These are phyloP conservation scores for Gonapodya sp. DNA, from an alignment of 192 early-diverging fungal species.

Conservation along the genomic window DNA sequence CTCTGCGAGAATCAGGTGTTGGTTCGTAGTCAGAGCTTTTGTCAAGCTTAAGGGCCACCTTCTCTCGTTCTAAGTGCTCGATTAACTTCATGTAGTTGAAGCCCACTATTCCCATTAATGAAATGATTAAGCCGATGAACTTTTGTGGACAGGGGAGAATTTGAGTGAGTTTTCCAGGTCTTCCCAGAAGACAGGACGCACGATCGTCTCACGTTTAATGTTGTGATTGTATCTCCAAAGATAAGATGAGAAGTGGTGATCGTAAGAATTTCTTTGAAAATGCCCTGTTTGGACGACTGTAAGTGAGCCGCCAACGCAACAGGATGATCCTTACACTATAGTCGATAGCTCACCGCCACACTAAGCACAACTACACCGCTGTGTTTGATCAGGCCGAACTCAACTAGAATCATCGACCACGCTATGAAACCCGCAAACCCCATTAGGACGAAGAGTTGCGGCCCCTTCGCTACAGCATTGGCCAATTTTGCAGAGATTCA, in stretches of 20 bases:
- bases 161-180: background rate
- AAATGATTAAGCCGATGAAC: slow-evolving; percentile 62
- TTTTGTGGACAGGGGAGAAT: slow-evolving; percentile 38
- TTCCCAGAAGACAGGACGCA: background rate
- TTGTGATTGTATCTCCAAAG: slow-evolving; percentile 74
- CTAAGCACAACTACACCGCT: background rate
- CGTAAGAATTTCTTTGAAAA: slow-evolving; percentile 78
- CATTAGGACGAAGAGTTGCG: slow-evolving; percentile 28
- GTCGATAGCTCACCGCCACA: too few relatives aligned
- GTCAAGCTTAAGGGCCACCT: background rate
- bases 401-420: slow-evolving; percentile 77
- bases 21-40: background rate
- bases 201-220: background rate
- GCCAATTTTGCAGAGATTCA: background rate
- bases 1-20: background rate
- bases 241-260: slow-evolving; percentile 59
- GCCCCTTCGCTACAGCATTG: background rate
- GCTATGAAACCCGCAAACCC: slow-evolving; percentile 74
- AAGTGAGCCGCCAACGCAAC: too few relatives aligned
- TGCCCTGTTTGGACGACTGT: slow-evolving; percentile 89
- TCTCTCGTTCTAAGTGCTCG: background rate
- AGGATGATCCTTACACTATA: too few relatives aligned
- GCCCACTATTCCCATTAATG: slow-evolving; percentile 70
- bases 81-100: slow-evolving; percentile 61
- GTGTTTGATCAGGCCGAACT: slow-evolving; percentile 65